phyloP scores from a whole-genome alignment of 2,329 filamentous ascomycete species.

The Pestalotiopsis sp. region DNA sequence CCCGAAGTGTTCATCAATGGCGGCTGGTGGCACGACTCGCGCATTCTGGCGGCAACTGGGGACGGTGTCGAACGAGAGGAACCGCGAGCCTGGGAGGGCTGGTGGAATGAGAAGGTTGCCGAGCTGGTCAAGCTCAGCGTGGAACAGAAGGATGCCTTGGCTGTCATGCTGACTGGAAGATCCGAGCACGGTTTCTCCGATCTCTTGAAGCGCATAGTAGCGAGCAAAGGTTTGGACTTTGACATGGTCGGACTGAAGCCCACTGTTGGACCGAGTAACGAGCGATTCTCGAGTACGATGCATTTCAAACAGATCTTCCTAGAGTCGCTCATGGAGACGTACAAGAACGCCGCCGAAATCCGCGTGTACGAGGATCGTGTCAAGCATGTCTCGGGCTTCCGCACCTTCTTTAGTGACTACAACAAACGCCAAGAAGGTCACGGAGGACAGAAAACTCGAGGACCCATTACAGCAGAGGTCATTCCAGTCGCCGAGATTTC shows the following conservation, averaged over 20 bases:
- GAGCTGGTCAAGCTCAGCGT: conserved; percentile 80
- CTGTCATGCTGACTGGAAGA: conserved; percentile 85
- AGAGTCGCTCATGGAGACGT: conserved; percentile 80
- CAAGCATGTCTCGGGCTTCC: conserved; percentile 77
- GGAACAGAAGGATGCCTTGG: conserved; percentile 81
- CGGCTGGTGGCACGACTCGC: conserved; percentile 96
- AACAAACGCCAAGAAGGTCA: conserved; percentile 60
- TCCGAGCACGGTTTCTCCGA: conserved; percentile 76
- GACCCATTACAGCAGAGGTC: conserved; percentile 75
- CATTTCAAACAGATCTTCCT: conserved; percentile 90
- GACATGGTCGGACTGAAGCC: conserved; percentile 91
- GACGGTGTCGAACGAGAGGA: conserved; percentile 83
- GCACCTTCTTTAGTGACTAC: conserved; percentile 79
- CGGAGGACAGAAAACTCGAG: conserved; percentile 56
- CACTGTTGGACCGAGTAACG: conserved; percentile 74
- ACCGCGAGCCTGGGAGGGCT: conserved; percentile 81
- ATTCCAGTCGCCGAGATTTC: conserved; percentile 81
- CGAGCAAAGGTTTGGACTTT: conserved; percentile 79
- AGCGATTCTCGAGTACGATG: conserved; percentile 83
- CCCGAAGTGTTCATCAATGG: conserved; percentile 79
- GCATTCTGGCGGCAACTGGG: conserved; percentile 84
- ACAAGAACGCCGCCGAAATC: conserved; percentile 80
- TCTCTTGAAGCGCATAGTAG: conserved; percentile 79
- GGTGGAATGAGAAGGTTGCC: conserved; percentile 94
- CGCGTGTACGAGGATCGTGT: conserved; percentile 71